phyloP scores from a whole-genome alignment of 495 filamentous ascomycete species.

The Aspergillus asperescens region DNA sequence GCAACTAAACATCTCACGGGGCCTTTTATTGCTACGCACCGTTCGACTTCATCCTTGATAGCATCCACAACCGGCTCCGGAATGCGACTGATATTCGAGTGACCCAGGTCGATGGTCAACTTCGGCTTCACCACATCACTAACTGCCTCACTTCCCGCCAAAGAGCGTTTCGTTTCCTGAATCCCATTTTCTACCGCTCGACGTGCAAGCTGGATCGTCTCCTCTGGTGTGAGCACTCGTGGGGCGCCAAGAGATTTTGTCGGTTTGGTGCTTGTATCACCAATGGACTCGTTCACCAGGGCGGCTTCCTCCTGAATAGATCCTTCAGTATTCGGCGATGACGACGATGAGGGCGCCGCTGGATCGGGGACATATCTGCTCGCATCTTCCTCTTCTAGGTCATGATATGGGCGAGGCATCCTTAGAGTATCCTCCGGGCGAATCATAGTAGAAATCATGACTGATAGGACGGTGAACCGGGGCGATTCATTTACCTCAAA shows the following conservation, averaged over 20 bases:
- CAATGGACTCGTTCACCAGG: conserved; percentile 29
- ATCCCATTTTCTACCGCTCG: conserved; percentile 63
- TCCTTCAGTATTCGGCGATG: conserved; percentile 27
- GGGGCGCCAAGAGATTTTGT: conserved; percentile 22
- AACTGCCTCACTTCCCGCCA: conserved; percentile 61
- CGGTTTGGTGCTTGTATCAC: conserved; percentile 18
- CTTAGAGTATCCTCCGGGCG: conserved; percentile 38
- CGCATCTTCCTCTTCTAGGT: conserved; percentile 32
- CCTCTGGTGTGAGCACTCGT: conserved; percentile 35
- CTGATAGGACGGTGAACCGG: conserved; percentile 1
- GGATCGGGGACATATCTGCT: conserved; percentile 24
- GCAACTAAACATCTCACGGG: background rate
- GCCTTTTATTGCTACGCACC: conserved; percentile 48
- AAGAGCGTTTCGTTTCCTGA: conserved; percentile 62
- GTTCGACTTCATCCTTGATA: conserved; percentile 87
- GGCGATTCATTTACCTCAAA: background rate
- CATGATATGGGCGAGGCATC: conserved; percentile 31
- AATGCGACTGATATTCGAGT: conserved; percentile 71
- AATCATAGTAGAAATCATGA: conserved; percentile 38
- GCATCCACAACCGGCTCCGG: conserved; percentile 88
- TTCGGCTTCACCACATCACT: conserved; percentile 67
- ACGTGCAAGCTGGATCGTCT: conserved; percentile 53
- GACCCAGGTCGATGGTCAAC: conserved; percentile 82
- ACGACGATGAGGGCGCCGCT: conserved; percentile 20
- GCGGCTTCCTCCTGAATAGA: conserved; percentile 27